A percentile compares a stretch with the other conserved stretches of the same genome.
phyloP scores from a whole-genome alignment of 306 rosid species.

The Cucurbita pepo region DNA sequence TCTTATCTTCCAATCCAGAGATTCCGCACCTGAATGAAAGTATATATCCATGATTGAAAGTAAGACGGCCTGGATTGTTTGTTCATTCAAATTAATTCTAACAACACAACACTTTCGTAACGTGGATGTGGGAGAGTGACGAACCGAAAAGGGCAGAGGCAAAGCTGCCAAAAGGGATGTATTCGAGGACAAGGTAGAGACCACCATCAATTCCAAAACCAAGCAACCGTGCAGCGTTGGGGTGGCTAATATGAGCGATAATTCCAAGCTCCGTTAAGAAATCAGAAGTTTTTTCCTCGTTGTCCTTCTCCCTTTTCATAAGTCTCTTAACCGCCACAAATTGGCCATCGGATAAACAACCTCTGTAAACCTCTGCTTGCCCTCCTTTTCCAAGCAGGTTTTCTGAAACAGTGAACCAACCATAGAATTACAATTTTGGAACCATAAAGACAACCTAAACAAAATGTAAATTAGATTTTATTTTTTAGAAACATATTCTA shows the following conservation, averaged over 20 bases:
- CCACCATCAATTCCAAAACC: slow-evolving; percentile 77
- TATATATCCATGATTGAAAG: neutral
- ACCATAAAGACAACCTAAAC: neutral
- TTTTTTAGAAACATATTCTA: too few relatives aligned
- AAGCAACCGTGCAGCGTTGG: slow-evolving; percentile 55
- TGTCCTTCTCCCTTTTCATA: slow-evolving; percentile 43
- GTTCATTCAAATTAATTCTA: neutral
- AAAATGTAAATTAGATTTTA: neutral
- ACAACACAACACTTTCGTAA: too few relatives aligned
- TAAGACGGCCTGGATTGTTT: neutral
- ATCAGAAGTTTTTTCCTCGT: slow-evolving; percentile 56
- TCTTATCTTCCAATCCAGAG: slow-evolving; percentile 60
- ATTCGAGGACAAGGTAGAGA: slow-evolving; percentile 67
- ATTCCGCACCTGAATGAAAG: slow-evolving; percentile 27
- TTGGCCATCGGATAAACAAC: slow-evolving; percentile 46
- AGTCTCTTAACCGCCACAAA: slow-evolving; percentile 73
- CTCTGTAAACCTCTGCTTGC: slow-evolving; percentile 87
- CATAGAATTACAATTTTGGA: neutral
- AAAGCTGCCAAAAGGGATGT: slow-evolving; percentile 68
- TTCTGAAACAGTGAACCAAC: slow-evolving; percentile 17
- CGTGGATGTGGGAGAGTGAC: neutral
- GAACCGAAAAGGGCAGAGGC: slow-evolving; percentile 63
- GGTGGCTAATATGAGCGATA: slow-evolving; percentile 77
- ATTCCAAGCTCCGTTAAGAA: slow-evolving; percentile 85
- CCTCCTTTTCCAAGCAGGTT: slow-evolving; percentile 91